phyloP scores from a whole-genome alignment of 495 filamentous ascomycete genomes.

The Recurvomyces mirabilis region DNA sequence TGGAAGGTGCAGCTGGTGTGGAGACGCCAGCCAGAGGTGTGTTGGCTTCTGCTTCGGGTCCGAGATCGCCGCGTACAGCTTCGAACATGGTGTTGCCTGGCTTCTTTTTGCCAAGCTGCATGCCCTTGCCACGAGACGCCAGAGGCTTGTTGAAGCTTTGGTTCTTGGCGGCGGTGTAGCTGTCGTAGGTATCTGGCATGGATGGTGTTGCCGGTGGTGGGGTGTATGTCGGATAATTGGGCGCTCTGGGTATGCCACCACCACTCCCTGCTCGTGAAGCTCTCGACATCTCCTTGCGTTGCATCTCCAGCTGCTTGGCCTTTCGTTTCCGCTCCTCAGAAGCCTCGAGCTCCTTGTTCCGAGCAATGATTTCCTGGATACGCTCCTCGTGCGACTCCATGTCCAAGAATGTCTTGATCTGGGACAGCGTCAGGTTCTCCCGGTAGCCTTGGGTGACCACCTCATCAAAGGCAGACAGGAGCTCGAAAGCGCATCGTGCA shows the following conservation, averaged over 20 bases:
- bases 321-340: slow-evolving; percentile 95
- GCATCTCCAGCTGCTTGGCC: slow-evolving; percentile 95
- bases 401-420: slow-evolving; percentile 97
- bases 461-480: slow-evolving; percentile 93
- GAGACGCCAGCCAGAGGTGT: slow-evolving; percentile 62
- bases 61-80: slow-evolving; percentile 79
- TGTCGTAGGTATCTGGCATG: slow-evolving; percentile 74
- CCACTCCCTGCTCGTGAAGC: slow-evolving; percentile 33
- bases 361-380: slow-evolving; percentile 51
- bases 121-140: slow-evolving; percentile 81
- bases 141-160: slow-evolving; percentile 43
- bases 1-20: slow-evolving; percentile 40
- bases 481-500: slow-evolving; percentile 81
- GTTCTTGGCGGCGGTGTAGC: slow-evolving; percentile 93
- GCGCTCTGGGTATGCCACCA: slow-evolving; percentile 51
- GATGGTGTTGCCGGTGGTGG: slow-evolving; percentile 57
- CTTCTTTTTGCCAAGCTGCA: slow-evolving; percentile 97
- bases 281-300: slow-evolving; percentile 80
- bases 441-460: slow-evolving; percentile 88
- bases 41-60: slow-evolving; percentile 64
- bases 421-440: slow-evolving; percentile 85
- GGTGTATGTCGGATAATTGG: slow-evolving; percentile 80
- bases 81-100: slow-evolving; percentile 96
- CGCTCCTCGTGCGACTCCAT: slow-evolving; percentile 99
- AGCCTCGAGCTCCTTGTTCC: slow-evolving; percentile 98